Conservation (phyloP, 495 filamentous ascomycete species). For the Aspergillus nanangensis region DNA sequence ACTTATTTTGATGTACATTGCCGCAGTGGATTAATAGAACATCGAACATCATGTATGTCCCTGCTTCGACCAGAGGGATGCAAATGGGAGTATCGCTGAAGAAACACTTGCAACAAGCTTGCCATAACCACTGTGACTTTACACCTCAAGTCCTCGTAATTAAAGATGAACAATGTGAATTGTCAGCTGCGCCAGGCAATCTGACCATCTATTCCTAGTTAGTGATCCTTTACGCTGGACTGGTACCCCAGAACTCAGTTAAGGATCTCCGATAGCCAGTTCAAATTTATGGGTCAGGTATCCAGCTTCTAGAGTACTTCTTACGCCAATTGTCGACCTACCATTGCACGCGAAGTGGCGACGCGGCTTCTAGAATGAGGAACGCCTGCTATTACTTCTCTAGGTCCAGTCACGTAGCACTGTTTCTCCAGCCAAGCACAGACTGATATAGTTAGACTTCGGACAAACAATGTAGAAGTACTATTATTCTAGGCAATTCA, state of each 20-base stretch:
- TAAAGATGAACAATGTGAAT: no score
- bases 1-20: neutral
- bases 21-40: no score
- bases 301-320: neutral
- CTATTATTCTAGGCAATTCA: no score
- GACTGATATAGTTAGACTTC: no score
- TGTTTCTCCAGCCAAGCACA: neutral
- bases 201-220: neutral
- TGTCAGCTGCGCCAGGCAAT: neutral
- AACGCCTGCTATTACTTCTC: neutral
- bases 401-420: neutral
- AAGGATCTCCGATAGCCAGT: neutral
- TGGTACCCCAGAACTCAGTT: neutral
- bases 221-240: neutral
- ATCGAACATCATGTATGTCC: no score
- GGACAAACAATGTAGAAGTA: no score
- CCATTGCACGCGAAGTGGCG: neutral
- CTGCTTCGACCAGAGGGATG: no score
- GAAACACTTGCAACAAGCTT: no score
- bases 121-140: no score
- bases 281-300: neutral
- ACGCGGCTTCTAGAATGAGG: neutral
- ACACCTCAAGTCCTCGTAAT: no score
- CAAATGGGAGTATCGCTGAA: no score
- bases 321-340: neutral